Evolutionary conservation across 129 eudicot genomes (phyloP).

Genomic region (Kitagawia praeruptora): DNA sequence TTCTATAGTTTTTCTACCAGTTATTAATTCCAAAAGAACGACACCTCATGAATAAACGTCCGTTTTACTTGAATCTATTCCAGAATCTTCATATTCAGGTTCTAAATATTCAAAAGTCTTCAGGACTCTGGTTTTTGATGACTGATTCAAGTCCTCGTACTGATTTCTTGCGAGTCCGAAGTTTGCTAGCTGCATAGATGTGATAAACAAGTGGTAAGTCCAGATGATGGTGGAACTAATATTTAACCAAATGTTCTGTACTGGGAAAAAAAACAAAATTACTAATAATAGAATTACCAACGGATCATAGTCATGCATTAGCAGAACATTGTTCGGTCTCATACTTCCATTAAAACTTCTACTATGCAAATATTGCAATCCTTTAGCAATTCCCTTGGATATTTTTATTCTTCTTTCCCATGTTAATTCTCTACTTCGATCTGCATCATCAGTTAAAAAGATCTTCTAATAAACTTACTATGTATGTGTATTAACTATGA

Average conservation of each 20-base stretch:
- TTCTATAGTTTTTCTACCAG: constrained; percentile 43
- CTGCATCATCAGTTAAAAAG: constrained; percentile 7
- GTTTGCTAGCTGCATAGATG: constrained; percentile 26
- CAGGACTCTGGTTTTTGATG: constrained; percentile 29
- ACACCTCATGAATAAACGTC: constrained; percentile 45
- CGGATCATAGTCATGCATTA: constrained; percentile 37
- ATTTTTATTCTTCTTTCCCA: constrained; percentile 49
- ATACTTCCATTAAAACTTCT: constrained; percentile 30
- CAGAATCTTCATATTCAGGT: constrained; percentile 40
- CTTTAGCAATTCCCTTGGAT: constrained; percentile 33
- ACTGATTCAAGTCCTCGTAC: constrained; percentile 32
- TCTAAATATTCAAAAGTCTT: constrained; percentile 44
- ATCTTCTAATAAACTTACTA: neutral
- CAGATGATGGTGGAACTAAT: too few relatives aligned
- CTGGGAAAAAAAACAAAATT: neutral
- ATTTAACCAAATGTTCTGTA: neutral
- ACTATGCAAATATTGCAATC: constrained; percentile 33
- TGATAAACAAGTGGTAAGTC: neutral
- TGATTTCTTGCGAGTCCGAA: constrained; percentile 33
- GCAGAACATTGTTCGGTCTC: constrained; percentile 43
- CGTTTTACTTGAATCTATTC: constrained; percentile 29
- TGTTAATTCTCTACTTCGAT: constrained; percentile 25
- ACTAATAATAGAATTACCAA: constrained; percentile 22
- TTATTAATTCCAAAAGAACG: constrained; percentile 44
- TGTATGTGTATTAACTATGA: neutral